These are phyloP conservation scores for Lablab purpureus DNA, from an alignment of 306 rosid species.

Conservation along the genomic window DNA sequence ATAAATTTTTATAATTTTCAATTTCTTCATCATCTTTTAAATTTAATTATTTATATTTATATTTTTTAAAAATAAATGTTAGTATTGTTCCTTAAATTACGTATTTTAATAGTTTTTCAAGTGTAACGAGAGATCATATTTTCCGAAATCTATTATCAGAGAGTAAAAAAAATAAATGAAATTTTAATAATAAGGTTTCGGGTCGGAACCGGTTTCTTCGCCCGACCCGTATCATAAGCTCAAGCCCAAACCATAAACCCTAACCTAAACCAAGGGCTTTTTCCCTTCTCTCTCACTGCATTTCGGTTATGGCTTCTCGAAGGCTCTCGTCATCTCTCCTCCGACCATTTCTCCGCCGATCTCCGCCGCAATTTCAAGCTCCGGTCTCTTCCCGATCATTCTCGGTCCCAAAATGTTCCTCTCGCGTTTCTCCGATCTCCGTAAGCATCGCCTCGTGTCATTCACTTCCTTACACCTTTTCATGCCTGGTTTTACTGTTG, in stretches of 20 bases:
- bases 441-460: conserved; percentile 46
- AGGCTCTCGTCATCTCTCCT: conserved; percentile 60
- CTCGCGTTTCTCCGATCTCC: conserved; percentile 45
- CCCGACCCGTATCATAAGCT: background rate
- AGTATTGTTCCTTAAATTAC: no score
- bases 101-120: no score
- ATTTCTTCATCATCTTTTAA: no score
- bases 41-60: no score
- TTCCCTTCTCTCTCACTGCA: background rate
- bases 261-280: conserved; percentile 1
- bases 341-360: conserved; percentile 56
- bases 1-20: no score
- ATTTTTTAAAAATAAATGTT: no score
- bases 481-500: background rate
- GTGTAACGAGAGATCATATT: no score
- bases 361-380: conserved; percentile 40
- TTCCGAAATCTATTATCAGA: no score
- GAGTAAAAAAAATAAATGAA: no score
- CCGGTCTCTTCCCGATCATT: conserved; percentile 19
- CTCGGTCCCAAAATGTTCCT: conserved; percentile 27
- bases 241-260: conserved; percentile 37
- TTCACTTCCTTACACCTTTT: background rate
- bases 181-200: background rate
- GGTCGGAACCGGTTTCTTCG: background rate
- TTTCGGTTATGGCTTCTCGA: conserved; percentile 56